Evolutionary conservation across 352 stramenopile genomes (phyloP).

Genomic region (Detonula confervacea): DNA sequence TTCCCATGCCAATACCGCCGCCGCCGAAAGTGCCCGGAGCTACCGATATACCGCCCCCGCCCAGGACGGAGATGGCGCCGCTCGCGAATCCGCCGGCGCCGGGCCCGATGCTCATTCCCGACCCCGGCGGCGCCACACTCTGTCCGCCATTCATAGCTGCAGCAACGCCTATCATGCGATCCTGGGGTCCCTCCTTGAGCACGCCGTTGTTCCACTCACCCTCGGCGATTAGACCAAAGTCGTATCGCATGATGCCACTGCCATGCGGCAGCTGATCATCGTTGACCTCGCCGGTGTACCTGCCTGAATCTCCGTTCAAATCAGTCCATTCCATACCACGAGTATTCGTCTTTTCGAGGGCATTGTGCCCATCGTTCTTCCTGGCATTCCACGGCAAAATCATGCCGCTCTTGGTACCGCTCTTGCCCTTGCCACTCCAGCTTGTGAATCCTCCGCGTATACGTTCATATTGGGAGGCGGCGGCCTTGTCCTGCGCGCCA

Average conservation of each 20-base stretch:
- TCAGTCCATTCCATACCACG: constrained; percentile 62
- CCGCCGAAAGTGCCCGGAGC: not conserved
- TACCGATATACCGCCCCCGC: constrained; percentile 1
- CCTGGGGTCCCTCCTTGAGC: constrained; percentile 57
- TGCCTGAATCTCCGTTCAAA: constrained; percentile 52
- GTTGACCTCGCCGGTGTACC: constrained; percentile 58
- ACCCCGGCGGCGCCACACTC: too few relatives aligned
- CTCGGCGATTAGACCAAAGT: constrained; percentile 53
- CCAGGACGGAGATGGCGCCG: too few relatives aligned
- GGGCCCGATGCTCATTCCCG: not conserved
- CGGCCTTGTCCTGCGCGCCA: constrained; percentile 51
- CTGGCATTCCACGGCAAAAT: constrained; percentile 57
- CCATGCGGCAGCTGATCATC: constrained; percentile 50
- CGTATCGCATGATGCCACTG: constrained; percentile 56
- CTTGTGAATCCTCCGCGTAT: constrained; percentile 57
- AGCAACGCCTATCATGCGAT: constrained; percentile 55
- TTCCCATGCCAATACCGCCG: not conserved
- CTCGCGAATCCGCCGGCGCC: constrained; percentile 27
- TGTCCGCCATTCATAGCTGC: too few relatives aligned
- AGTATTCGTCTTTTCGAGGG: constrained; percentile 43
- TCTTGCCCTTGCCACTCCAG: constrained; percentile 55
- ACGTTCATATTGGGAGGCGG: constrained; percentile 47
- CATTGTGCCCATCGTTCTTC: constrained; percentile 42
- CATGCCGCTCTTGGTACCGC: constrained; percentile 43
- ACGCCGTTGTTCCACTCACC: constrained; percentile 58